phyloP scores from a whole-genome alignment of 169 alveolate species.

The Besnoitia besnoiti region DNA sequence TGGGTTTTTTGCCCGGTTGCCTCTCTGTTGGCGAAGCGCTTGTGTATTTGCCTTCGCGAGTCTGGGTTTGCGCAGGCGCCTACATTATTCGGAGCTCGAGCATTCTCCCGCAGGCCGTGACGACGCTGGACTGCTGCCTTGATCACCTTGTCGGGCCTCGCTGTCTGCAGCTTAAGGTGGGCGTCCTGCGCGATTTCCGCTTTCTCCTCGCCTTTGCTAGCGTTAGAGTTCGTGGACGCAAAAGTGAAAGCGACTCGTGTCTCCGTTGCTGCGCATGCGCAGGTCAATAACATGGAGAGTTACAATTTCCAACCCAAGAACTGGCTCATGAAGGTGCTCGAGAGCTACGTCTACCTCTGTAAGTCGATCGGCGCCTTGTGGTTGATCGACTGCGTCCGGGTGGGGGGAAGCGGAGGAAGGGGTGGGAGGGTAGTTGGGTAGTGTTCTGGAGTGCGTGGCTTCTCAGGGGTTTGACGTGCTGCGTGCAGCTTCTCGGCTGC shows the following conservation, averaged over 20 bases:
- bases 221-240: no score
- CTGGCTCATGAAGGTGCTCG: slow-evolving; percentile 69
- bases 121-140: slow-evolving; percentile 88
- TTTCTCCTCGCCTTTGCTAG: no score
- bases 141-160: slow-evolving; percentile 89
- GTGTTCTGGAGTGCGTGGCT: no score
- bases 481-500: not conserved
- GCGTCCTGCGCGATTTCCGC: not conserved
- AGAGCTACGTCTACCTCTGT: slow-evolving; percentile 73
- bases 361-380: slow-evolving; percentile 10
- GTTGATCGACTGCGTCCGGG: no score
- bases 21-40: not conserved
- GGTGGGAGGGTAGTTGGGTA: no score
- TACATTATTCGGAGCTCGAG: slow-evolving; percentile 56
- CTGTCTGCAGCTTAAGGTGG: slow-evolving; percentile 83
- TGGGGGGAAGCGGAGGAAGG: no score
- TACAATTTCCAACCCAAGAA: slow-evolving; percentile 86
- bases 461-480: no score
- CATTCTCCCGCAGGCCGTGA: slow-evolving; percentile 77
- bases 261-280: not conserved
- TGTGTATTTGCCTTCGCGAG: no score
- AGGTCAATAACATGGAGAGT: slow-evolving; percentile 85
- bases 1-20: no score
- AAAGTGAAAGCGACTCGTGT: not conserved
- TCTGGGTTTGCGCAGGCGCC: slow-evolving; percentile 39